Conservation (phyloP, 352 stramenopile species). For the Blastocystis sp. region DNA sequence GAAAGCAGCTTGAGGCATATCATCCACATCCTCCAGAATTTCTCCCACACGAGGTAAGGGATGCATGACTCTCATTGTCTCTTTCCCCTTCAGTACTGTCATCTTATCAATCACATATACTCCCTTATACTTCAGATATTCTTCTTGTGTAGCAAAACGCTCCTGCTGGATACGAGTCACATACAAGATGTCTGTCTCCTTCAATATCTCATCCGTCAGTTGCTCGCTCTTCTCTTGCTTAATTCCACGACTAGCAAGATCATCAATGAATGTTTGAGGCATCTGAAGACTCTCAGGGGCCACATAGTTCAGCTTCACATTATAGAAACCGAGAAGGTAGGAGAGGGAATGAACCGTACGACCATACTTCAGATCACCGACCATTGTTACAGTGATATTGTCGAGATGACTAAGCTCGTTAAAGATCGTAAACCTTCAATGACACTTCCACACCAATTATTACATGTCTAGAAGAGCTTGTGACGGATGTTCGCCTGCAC, state of each 20-base stretch:
- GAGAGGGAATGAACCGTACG: slow-evolving; percentile 95
- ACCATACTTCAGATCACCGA: slow-evolving; percentile 97
- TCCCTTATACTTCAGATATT: slow-evolving; percentile 90
- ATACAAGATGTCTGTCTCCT: slow-evolving; percentile 92
- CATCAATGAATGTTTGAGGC: slow-evolving; percentile 76
- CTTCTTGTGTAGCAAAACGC: slow-evolving; percentile 86
- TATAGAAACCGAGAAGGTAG: slow-evolving; percentile 87
- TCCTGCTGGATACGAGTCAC: slow-evolving; percentile 96
- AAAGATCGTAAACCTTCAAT: slow-evolving; percentile 74
- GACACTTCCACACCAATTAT: slow-evolving; percentile 86
- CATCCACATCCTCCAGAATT: slow-evolving; percentile 91
- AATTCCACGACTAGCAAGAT: slow-evolving; percentile 76
- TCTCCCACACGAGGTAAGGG: slow-evolving; percentile 94
- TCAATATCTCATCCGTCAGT: slow-evolving; percentile 82
- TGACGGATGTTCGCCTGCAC: slow-evolving; percentile 94
- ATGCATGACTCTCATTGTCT: slow-evolving; percentile 90
- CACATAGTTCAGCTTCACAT: slow-evolving; percentile 86
- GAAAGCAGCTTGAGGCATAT: slow-evolving; percentile 89
- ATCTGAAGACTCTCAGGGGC: slow-evolving; percentile 78
- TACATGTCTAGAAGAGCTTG: slow-evolving; percentile 97
- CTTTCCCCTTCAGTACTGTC: slow-evolving; percentile 80
- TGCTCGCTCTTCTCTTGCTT: slow-evolving; percentile 79
- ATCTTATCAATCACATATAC: slow-evolving; percentile 78
- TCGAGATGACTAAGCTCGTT: slow-evolving; percentile 80
- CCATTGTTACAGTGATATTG: slow-evolving; percentile 88